Conservation (phyloP, 176 grass and related monocot genomes). For the Phoenix roebelenii region DNA sequence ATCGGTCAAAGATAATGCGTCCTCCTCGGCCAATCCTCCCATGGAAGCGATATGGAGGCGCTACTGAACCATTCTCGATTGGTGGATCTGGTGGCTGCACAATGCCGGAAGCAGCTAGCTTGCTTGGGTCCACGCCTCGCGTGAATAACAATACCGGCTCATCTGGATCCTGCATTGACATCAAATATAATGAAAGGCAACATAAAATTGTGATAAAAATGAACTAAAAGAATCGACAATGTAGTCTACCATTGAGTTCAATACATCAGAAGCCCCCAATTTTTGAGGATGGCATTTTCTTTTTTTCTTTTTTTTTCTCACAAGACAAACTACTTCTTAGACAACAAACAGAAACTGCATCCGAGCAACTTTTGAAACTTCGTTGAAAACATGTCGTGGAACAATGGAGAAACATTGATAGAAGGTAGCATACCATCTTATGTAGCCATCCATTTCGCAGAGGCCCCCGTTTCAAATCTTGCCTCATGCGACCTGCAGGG, state of each 20-base stretch:
- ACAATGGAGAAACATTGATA: too few relatives aligned
- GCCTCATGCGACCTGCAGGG: slow-evolving; percentile 58
- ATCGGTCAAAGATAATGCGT: slow-evolving; percentile 92
- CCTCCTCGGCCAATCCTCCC: slow-evolving; percentile 89
- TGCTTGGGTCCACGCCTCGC: slow-evolving; percentile 53
- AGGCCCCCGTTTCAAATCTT: slow-evolving; percentile 48
- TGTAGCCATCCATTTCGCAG: slow-evolving; percentile 68
- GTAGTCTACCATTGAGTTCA: too few relatives aligned
- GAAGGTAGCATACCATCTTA: slow-evolving; percentile 48
- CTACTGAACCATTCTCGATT: slow-evolving; percentile 37
- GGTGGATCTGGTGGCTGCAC: slow-evolving; percentile 42
- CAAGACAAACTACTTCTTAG: too few relatives aligned
- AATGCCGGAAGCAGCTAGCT: slow-evolving; percentile 59
- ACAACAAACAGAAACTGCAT: too few relatives aligned
- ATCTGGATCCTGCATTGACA: slow-evolving; percentile 57
- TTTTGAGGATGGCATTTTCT: too few relatives aligned
- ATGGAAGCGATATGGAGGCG: slow-evolving; percentile 42
- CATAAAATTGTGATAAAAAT: background rate
- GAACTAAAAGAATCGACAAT: too few relatives aligned
- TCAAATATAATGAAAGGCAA: slow-evolving; percentile 5
- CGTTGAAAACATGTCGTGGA: background rate
- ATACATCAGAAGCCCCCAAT: too few relatives aligned
- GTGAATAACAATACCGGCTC: slow-evolving; percentile 87
- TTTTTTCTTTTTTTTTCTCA: too few relatives aligned
- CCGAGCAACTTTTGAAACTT: too few relatives aligned